phyloP scores from a whole-genome alignment of 1,284 basidiomycete species.

The Fomitopsis palustris region DNA sequence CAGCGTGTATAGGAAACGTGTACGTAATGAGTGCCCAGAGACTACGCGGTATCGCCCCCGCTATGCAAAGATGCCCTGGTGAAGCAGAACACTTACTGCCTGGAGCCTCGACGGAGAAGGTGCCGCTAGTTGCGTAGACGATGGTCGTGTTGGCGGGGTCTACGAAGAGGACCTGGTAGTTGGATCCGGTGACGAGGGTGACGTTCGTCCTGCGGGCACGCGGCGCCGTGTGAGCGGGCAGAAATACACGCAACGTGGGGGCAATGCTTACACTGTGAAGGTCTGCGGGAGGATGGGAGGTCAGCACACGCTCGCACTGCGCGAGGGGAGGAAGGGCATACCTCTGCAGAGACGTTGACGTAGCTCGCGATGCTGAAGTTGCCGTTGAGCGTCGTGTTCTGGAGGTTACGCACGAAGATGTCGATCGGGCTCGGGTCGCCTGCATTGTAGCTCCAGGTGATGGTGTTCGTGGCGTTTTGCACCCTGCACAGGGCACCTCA shows the following conservation, averaged over 20 bases:
- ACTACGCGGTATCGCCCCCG: no score
- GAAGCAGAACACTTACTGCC: slow-evolving; percentile 30
- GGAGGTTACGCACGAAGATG: slow-evolving; percentile 31
- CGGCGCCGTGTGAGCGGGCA: neutral
- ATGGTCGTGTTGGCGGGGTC: slow-evolving; percentile 39
- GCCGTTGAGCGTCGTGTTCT: slow-evolving; percentile 34
- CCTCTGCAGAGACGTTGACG: slow-evolving; percentile 31
- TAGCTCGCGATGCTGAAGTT: slow-evolving; percentile 31
- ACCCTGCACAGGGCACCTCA: slow-evolving; percentile 25
- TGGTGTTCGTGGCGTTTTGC: slow-evolving; percentile 33
- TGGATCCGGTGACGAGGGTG: slow-evolving; percentile 30
- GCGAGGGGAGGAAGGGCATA: slow-evolving; percentile 7
- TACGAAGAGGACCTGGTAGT: slow-evolving; percentile 42
- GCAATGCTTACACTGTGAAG: slow-evolving; percentile 19
- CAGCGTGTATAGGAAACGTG: no score
- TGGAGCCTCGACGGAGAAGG: slow-evolving; percentile 36
- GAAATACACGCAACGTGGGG: neutral
- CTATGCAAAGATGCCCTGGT: no score
- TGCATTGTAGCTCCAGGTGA: slow-evolving; percentile 30
- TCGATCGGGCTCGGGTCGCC: slow-evolving; percentile 35
- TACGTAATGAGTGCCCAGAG: no score
- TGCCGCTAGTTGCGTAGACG: slow-evolving; percentile 37
- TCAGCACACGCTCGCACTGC: neutral
- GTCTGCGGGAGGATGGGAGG: slow-evolving; percentile 10
- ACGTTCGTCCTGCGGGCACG: slow-evolving; percentile 30